Percentiles rank a stretch among this genome's conserved stretches.
These are phyloP conservation scores for Penicillium daleae DNA, from an alignment of 495 filamentous ascomycete genomes.

Conservation along the genomic window DNA sequence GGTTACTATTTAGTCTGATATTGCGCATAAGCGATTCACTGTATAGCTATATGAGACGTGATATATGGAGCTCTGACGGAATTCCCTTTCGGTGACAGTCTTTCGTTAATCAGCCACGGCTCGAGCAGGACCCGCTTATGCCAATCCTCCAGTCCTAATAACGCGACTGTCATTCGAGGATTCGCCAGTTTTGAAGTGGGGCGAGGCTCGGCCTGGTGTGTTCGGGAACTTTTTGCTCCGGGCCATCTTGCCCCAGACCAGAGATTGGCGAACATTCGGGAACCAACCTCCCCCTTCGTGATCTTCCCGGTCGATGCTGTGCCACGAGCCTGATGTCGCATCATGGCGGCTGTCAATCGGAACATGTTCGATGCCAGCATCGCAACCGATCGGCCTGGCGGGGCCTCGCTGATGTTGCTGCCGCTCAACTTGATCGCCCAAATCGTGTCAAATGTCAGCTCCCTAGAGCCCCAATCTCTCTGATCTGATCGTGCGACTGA, in stretches of 20 bases:
- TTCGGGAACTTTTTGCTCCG: slow-evolving; percentile 34
- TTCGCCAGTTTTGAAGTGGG: slow-evolving; percentile 7
- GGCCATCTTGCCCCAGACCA: slow-evolving; percentile 21
- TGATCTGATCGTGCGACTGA: slow-evolving; percentile 16
- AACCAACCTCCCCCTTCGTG: not conserved
- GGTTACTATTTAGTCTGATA: too few relatives aligned
- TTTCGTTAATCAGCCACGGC: not conserved
- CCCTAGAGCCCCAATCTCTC: not conserved
- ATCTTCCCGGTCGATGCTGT: slow-evolving; percentile 35
- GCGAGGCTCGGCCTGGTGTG: not conserved
- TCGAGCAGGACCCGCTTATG: not conserved
- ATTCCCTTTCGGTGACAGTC: not conserved
- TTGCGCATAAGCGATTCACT: too few relatives aligned
- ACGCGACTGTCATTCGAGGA: not conserved
- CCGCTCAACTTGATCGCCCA: slow-evolving; percentile 62
- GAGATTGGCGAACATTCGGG: too few relatives aligned
- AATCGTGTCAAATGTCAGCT: slow-evolving; percentile 56
- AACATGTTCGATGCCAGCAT: slow-evolving; percentile 54
- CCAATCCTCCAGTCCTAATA: not conserved
- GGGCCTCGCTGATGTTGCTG: slow-evolving; percentile 47
- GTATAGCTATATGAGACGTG: too few relatives aligned
- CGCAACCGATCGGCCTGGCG: slow-evolving; percentile 35
- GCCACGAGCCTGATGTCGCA: slow-evolving; percentile 38
- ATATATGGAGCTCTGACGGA: too few relatives aligned
- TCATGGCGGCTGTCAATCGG: slow-evolving; percentile 51